A percentile compares a stretch with the other conserved stretches of the same genome.
Conservation (phyloP, 2,329 filamentous ascomycete species). For the Microsporum canis region DNA sequence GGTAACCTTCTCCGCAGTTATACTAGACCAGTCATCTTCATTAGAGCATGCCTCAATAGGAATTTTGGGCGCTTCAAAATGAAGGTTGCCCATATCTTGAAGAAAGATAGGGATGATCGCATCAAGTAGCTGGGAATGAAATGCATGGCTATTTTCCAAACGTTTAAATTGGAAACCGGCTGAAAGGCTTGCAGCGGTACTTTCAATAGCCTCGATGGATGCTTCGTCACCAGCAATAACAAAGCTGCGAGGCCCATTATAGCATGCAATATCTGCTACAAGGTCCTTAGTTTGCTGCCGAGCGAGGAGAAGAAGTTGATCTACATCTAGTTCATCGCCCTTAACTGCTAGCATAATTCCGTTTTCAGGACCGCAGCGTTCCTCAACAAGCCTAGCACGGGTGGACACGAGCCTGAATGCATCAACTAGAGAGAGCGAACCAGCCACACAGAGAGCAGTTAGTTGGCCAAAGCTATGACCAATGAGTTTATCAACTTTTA, state of each 20-base stretch:
- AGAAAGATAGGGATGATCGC: background rate
- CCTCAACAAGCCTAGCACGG: conserved; percentile 24
- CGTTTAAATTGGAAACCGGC: background rate
- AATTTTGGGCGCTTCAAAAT: background rate
- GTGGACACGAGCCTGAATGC: conserved; percentile 21
- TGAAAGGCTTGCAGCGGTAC: background rate
- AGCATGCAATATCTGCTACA: background rate
- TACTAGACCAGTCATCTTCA: background rate
- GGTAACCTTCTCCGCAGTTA: conserved; percentile 14
- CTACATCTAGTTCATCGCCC: background rate
- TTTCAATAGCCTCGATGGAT: conserved; percentile 12
- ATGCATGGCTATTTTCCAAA: background rate
- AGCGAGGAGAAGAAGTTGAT: background rate
- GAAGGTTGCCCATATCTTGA: background rate
- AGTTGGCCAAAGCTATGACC: conserved; percentile 29
- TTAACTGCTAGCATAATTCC: conserved; percentile 25
- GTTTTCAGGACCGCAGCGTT: conserved; percentile 23
- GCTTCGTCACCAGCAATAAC: conserved; percentile 16
- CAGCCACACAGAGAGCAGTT: conserved; percentile 25
- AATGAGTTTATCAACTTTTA: conserved; percentile 24
- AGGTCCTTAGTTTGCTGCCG: background rate
- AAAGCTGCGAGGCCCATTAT: conserved; percentile 13
- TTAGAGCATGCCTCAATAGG: background rate
- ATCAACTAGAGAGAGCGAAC: conserved; percentile 22
- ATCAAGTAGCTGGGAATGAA: background rate